Percentiles rank a stretch among this genome's conserved stretches.
Evolutionary conservation across 495 filamentous ascomycete species (phyloP).

Genomic region (Niebla homalea): DNA sequence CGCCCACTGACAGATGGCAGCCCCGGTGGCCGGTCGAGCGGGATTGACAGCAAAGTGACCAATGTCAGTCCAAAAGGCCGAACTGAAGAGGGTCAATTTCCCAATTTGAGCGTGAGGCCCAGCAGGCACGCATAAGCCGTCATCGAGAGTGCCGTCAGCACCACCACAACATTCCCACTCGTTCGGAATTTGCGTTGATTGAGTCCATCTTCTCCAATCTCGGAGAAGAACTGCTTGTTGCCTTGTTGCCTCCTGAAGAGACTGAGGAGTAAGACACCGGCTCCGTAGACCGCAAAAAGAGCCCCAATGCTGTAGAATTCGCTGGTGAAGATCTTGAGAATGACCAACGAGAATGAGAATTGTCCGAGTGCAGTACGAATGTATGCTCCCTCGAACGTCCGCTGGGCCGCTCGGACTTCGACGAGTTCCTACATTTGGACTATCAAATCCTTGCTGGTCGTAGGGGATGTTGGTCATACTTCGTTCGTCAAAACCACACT

Average conservation of each 20-base stretch:
- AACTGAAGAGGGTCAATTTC: constrained; percentile 8
- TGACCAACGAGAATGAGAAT: constrained; percentile 86
- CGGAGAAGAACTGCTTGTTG: constrained; percentile 84
- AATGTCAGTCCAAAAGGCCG: too few relatives aligned
- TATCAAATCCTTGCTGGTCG: constrained; percentile 73
- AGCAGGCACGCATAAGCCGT: constrained; percentile 70
- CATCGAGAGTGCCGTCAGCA: constrained; percentile 69
- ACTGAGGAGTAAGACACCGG: constrained; percentile 66
- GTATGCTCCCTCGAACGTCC: constrained; percentile 96
- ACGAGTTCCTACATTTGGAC: constrained; percentile 48
- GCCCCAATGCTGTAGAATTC: constrained; percentile 93
- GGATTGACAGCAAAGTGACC: too few relatives aligned
- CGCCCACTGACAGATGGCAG: too few relatives aligned
- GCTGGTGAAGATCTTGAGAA: constrained; percentile 89
- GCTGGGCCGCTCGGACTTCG: constrained; percentile 85
- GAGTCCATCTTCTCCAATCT: constrained; percentile 53
- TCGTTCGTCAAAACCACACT: constrained; percentile 2
- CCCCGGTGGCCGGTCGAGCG: too few relatives aligned
- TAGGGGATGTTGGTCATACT: constrained; percentile 42
- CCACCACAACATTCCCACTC: constrained; percentile 64
- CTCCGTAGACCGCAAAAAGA: constrained; percentile 81
- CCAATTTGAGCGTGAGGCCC: constrained; percentile 53
- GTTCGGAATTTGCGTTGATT: constrained; percentile 73
- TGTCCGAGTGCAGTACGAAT: constrained; percentile 85
- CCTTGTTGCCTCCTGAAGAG: constrained; percentile 76